phyloP scores from a whole-genome alignment of 371 early-diverging fungal species.

The Lichtheimia ornata region DNA sequence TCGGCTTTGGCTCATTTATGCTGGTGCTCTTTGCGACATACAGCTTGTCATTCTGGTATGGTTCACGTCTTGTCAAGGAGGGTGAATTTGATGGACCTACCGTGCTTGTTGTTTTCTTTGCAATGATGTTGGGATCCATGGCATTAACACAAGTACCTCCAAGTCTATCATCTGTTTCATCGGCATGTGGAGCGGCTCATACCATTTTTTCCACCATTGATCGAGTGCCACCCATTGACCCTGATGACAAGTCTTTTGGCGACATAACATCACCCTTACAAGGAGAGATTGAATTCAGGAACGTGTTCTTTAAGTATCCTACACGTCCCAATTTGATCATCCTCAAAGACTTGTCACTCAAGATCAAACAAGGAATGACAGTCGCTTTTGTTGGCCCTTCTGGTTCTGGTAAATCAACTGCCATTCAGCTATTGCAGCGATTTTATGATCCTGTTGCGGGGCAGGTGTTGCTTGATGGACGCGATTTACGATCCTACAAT shows the following conservation, averaged over 20 bases:
- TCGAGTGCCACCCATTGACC: conserved; percentile 72
- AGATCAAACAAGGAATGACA: conserved; percentile 73
- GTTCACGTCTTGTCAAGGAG: conserved; percentile 47
- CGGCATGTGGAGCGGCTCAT: conserved; percentile 69
- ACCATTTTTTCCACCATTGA: conserved; percentile 82
- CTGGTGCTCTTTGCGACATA: conserved; percentile 60
- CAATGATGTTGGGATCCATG: conserved; percentile 67
- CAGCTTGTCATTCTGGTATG: conserved; percentile 74
- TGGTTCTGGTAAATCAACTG: conserved; percentile 92
- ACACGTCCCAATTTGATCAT: conserved; percentile 74
- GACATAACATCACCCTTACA: conserved; percentile 41
- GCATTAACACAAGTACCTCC: conserved; percentile 55
- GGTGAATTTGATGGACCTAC: conserved; percentile 13
- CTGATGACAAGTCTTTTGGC: conserved; percentile 52
- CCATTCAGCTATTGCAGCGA: conserved; percentile 85
- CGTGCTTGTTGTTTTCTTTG: conserved; percentile 71
- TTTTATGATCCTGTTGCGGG: conserved; percentile 83
- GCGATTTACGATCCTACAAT: conserved; percentile 66
- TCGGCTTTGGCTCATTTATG: conserved; percentile 55
- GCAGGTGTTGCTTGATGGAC: conserved; percentile 70
- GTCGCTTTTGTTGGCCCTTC: conserved; percentile 82
- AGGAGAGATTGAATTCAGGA: conserved; percentile 74
- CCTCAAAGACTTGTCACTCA: conserved; percentile 62
- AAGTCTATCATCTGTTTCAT: conserved; percentile 58
- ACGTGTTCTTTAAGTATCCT: conserved; percentile 79